Conservation (phyloP, 495 filamentous ascomycete genomes). For the Hypoxylon fragiforme region DNA sequence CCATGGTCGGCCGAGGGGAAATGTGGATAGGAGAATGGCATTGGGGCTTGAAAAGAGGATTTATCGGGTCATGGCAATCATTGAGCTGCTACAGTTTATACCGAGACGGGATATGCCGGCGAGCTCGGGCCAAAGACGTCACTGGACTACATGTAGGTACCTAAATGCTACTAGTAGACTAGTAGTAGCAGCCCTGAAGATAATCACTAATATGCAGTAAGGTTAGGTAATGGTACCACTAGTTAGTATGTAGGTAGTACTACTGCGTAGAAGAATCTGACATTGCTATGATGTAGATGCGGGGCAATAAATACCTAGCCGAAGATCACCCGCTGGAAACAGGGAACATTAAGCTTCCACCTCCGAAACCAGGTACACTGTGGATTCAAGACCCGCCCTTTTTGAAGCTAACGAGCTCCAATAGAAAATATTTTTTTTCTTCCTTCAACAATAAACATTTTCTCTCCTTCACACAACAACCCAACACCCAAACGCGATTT, state of each 20-base stretch:
- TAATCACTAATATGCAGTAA: slow-evolving; percentile 2
- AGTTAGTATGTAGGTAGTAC: too few species aligned
- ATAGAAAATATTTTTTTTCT: slow-evolving; percentile 29
- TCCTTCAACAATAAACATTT: slow-evolving; percentile 3
- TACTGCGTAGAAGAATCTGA: too few species aligned
- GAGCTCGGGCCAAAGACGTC: slow-evolving; percentile 28
- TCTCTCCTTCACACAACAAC: slow-evolving; percentile 8
- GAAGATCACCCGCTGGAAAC: too few species aligned
- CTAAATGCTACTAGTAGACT: too few species aligned
- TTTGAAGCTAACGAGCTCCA: slow-evolving; percentile 2
- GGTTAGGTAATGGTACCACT: slow-evolving; percentile 14
- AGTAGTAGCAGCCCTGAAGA: too few species aligned
- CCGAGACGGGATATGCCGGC: slow-evolving; percentile 39
- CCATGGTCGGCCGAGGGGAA: slow-evolving; percentile 34
- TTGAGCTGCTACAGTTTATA: slow-evolving; percentile 30
- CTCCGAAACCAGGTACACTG: slow-evolving; percentile 13
- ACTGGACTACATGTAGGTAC: too few species aligned
- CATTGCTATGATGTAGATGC: slow-evolving; percentile 29
- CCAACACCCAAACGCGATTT: neutral
- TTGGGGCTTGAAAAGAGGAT: slow-evolving; percentile 33
- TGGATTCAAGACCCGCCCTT: slow-evolving; percentile 17
- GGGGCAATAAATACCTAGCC: slow-evolving; percentile 20
- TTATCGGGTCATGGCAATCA: slow-evolving; percentile 34
- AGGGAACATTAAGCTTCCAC: slow-evolving; percentile 15
- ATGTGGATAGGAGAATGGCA: slow-evolving; percentile 17